Evolutionary conservation across 331 rosid species (phyloP).

Genomic region (Phaseolus coccineus): DNA sequence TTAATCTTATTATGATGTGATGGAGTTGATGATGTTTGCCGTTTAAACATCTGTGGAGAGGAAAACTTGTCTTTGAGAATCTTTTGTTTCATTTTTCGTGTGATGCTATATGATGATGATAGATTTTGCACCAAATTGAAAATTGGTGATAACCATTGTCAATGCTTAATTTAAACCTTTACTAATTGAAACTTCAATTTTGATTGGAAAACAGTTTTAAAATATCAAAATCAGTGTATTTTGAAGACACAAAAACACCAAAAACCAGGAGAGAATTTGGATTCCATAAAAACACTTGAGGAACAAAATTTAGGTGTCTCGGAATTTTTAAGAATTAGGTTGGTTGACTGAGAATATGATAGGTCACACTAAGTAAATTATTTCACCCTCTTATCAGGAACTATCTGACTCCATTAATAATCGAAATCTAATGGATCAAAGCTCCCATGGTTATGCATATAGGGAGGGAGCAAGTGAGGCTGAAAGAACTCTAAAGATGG

Average conservation of each 20-base stretch:
- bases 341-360: slow-evolving; percentile 9
- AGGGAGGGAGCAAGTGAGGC: slow-evolving; percentile 61
- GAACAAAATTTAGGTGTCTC: background rate
- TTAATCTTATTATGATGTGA: too few species aligned
- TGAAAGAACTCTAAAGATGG: slow-evolving; percentile 70
- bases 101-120: background rate
- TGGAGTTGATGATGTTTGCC: background rate
- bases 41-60: background rate
- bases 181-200: background rate
- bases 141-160: too few species aligned
- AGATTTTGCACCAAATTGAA: slow-evolving; percentile 1
- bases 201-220: background rate
- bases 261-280: too few species aligned
- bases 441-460: slow-evolving; percentile 53
- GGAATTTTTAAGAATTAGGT: background rate
- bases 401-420: slow-evolving; percentile 49
- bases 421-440: slow-evolving; percentile 54
- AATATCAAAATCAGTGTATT: too few species aligned
- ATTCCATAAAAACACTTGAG: background rate
- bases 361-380: slow-evolving; percentile 24
- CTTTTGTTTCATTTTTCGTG: background rate
- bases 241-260: too few species aligned
- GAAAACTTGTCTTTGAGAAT: background rate
- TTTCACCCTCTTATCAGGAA: slow-evolving; percentile 59
- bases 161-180: too few species aligned